These are phyloP conservation scores for Saccharum officinarum DNA, from an alignment of 176 grass and related monocot genomes.

Conservation along the genomic window DNA sequence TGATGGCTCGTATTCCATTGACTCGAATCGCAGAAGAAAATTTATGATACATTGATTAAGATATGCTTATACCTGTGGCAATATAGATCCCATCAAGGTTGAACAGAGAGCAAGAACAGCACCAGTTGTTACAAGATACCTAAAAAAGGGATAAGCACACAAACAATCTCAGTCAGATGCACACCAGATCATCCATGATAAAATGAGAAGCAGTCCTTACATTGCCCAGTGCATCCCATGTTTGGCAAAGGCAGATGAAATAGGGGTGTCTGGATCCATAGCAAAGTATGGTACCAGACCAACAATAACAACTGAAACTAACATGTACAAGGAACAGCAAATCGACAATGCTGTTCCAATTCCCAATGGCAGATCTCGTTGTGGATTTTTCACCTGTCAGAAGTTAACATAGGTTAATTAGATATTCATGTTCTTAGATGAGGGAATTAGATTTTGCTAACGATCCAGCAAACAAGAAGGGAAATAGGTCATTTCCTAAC, in stretches of 20 bases:
- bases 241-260: constrained; percentile 68
- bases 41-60: background rate
- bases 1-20: background rate
- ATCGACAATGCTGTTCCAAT: constrained; percentile 59
- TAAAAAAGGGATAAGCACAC: constrained; percentile 21
- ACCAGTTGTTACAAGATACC: constrained; percentile 76
- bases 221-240: constrained; percentile 80
- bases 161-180: constrained; percentile 18
- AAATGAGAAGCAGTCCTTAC: constrained; percentile 35
- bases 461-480: background rate
- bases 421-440: background rate
- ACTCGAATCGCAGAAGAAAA: background rate
- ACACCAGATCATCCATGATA: background rate
- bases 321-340: constrained; percentile 81
- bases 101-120: constrained; percentile 84
- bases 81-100: constrained; percentile 73
- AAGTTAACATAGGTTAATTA: constrained; percentile 17
- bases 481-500: constrained; percentile 28
- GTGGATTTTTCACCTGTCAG: constrained; percentile 73
- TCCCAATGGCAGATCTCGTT: constrained; percentile 71
- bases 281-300: constrained; percentile 84
- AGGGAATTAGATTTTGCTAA: background rate
- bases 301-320: constrained; percentile 78
- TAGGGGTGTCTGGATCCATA: constrained; percentile 89
- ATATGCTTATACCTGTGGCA: constrained; percentile 65